Base-by-base conservation (phyloP, 2,329 filamentous ascomycete genomes). In the Davidsoniella eucalypti region DNA sequence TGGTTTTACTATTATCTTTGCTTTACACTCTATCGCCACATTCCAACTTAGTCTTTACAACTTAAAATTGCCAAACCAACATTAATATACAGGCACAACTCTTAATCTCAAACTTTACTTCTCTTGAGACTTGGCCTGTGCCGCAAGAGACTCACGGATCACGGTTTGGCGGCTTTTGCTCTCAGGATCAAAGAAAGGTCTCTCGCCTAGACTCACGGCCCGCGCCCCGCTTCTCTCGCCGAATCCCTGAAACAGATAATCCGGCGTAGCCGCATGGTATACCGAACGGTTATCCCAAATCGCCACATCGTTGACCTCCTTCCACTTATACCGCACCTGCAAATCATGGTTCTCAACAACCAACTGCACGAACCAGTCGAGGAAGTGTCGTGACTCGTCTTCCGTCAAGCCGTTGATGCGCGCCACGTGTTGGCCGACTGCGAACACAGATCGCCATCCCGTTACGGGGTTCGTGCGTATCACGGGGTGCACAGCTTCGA, bases 221-320 rank as follows among this genome's bases (percentile, higher is more conserved):
- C 74, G 59, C 29, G 69, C 67, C 0, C 73, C 73, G 7, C 63
- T 65, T 3, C 73, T 60, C 54, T 72, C 65, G 0, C 72, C 73
- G 6, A 66, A 57, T 1, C 61, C 65, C 3, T 65, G 61, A 42
- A 66, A 64, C 40, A 69, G 61, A 55, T 73, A 72, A 55, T 76
- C 73, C 10, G 66, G 67, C 0, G 71, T 77, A 0, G 72, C 73
- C 2, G 69, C 67, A 55, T 78, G 73, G 56, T 70, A 76, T 1
- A 70, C 70, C n/a, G 66, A 70, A 6, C 73, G 63, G 55, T 77
- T 76, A 54, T 78, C 73, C 73, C 74, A 77, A 54, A 77, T 75
- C 1, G 72, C 73, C 58, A 62, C 48, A 16, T 54, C 53, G 45
- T 71, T 68, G 6, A 60, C 59, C 42, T 65, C 61, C 52, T 64